Evolutionary conservation across 2,329 filamentous ascomycete species (phyloP).

Genomic region (Claviceps sp.): DNA sequence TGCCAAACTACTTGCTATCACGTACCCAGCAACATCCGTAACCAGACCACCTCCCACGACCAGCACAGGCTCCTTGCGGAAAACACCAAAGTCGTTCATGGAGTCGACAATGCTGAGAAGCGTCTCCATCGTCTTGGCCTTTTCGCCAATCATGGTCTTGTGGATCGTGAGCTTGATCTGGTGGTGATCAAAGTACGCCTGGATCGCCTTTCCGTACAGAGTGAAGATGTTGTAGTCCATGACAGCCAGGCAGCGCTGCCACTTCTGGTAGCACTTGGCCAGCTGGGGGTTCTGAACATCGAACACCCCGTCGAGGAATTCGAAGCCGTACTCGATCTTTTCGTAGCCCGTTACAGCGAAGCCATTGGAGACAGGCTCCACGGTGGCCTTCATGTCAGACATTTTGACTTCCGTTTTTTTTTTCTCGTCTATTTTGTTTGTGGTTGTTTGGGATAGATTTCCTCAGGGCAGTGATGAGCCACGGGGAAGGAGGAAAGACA

Average conservation of each 20-base stretch:
- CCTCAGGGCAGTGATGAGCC: neutral
- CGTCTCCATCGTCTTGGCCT: conserved; percentile 60
- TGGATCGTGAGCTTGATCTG: conserved; percentile 49
- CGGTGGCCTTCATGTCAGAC: conserved; percentile 57
- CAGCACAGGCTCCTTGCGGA: conserved; percentile 53
- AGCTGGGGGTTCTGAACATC: conserved; percentile 45
- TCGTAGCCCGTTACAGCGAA: conserved; percentile 63
- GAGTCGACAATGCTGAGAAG: conserved; percentile 57
- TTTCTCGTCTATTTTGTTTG: neutral
- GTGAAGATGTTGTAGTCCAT: conserved; percentile 61
- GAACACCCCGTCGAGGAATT: conserved; percentile 58
- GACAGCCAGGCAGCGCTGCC: conserved; percentile 52
- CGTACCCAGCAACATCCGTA: conserved; percentile 62
- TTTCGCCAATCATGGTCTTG: conserved; percentile 63
- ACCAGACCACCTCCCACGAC: conserved; percentile 56
- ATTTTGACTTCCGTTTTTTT: conserved; percentile 24
- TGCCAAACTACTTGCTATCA: conserved; percentile 6
- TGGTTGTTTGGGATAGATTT: neutral
- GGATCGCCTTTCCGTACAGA: conserved; percentile 52
- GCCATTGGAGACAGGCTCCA: conserved; percentile 47
- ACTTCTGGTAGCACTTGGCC: conserved; percentile 49
- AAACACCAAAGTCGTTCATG: conserved; percentile 61
- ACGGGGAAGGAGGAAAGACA: neutral
- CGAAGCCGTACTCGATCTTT: conserved; percentile 65
- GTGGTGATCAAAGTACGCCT: conserved; percentile 54